A percentile compares a stretch with the other conserved stretches of the same genome.
Evolutionary conservation across 257 asterid species (phyloP).

Genomic region (Solanum rostratum): DNA sequence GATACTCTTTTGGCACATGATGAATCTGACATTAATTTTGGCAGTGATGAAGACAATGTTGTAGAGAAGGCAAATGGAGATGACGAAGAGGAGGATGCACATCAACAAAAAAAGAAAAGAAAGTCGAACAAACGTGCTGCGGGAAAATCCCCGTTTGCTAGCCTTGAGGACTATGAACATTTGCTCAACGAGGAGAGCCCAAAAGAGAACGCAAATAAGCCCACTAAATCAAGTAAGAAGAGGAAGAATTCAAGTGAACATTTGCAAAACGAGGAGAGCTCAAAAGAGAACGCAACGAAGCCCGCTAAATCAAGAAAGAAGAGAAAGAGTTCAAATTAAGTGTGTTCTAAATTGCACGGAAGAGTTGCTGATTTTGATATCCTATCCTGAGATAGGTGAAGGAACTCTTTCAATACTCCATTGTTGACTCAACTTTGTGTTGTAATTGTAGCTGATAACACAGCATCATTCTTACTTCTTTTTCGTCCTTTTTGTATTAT

Average conservation of each 20-base stretch:
- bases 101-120: constrained; percentile 21
- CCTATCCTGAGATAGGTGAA: neutral
- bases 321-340: constrained; percentile 4
- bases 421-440: neutral
- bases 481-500: neutral
- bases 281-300: neutral
- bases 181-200: neutral
- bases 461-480: neutral
- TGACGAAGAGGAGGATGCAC: constrained; percentile 10
- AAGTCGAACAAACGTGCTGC: constrained; percentile 14
- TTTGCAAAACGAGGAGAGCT: neutral
- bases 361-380: neutral
- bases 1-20: constrained; percentile 26
- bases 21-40: constrained; percentile 18
- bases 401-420: neutral
- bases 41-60: constrained; percentile 16
- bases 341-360: neutral
- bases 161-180: constrained; percentile 62
- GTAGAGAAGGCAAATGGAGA: constrained; percentile 30
- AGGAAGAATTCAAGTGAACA: neutral
- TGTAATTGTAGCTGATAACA: neutral
- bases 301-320: neutral
- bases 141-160: constrained; percentile 56
- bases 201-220: neutral
- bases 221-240: neutral